These are phyloP conservation scores for Luffa aegyptiaca DNA, from an alignment of 306 rosid genomes.

Conservation along the genomic window DNA sequence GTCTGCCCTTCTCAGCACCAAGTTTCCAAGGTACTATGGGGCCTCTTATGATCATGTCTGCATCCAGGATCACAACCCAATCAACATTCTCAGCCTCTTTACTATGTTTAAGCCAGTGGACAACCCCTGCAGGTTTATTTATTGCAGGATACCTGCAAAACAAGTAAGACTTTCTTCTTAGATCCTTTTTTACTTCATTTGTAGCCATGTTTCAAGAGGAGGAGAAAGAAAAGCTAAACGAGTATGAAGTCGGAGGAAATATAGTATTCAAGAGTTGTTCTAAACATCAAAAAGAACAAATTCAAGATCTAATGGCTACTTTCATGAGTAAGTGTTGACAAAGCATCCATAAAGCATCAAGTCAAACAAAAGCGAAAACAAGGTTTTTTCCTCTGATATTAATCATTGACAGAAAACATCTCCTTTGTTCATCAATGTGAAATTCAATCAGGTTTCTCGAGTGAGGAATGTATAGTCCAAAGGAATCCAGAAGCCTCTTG, in stretches of 20 bases:
- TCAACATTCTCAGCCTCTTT: conserved; percentile 89
- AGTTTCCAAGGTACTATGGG: conserved; percentile 96
- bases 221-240: neutral
- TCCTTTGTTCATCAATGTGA: neutral
- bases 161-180: conserved; percentile 5
- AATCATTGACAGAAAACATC: neutral
- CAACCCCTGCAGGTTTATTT: conserved; percentile 95
- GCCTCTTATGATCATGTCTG: conserved; percentile 93
- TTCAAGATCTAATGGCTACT: neutral
- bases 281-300: neutral
- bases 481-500: neutral
- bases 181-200: neutral
- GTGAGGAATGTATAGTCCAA: neutral
- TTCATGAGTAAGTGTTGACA: neutral
- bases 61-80: conserved; percentile 96
- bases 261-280: neutral
- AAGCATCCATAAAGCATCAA: neutral
- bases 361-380: neutral
- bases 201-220: neutral
- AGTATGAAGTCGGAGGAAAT: neutral
- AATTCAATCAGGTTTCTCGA: neutral
- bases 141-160: conserved; percentile 95
- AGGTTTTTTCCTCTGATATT: neutral
- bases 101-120: conserved; percentile 88
- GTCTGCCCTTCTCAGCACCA: conserved; percentile 95